Evolutionary conservation across 2,329 filamentous ascomycete species (phyloP).

Genomic region (Microdochium paspali): DNA sequence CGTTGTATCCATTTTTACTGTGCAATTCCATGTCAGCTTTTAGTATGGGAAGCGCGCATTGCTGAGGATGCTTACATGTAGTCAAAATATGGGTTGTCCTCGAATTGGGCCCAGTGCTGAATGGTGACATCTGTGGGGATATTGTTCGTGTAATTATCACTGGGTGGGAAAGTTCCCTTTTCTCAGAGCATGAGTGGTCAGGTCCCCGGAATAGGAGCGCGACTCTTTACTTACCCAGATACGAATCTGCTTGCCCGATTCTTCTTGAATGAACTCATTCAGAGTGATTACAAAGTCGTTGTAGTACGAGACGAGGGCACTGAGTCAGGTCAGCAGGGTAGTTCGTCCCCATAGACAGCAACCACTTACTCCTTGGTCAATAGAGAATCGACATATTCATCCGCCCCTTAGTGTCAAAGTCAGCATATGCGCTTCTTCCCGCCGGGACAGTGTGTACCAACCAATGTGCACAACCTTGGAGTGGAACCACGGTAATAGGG

Average conservation of each 20-base stretch:
- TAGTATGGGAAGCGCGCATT: too few relatives aligned
- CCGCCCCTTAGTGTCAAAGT: too few relatives aligned
- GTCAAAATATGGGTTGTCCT: constrained; percentile 36
- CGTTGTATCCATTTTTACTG: constrained; percentile 30
- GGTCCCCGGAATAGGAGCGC: too few relatives aligned
- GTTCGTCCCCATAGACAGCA: too few relatives aligned
- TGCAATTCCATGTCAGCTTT: too few relatives aligned
- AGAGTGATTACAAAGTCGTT: constrained; percentile 43
- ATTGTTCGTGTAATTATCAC: constrained; percentile 19
- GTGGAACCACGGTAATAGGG: constrained; percentile 46
- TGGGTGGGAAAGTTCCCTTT: constrained; percentile 40
- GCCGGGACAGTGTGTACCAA: constrained; percentile 35
- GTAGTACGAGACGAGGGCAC: constrained; percentile 22
- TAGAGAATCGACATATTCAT: too few relatives aligned
- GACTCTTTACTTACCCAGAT: constrained; percentile 26
- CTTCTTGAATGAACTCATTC: constrained; percentile 29
- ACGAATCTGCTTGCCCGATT: constrained; percentile 32
- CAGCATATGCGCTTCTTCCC: constrained; percentile 8
- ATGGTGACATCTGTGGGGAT: constrained; percentile 35
- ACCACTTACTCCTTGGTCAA: too few relatives aligned
- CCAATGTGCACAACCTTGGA: constrained; percentile 45
- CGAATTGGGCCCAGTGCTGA: constrained; percentile 47
- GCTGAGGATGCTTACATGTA: constrained; percentile 16
- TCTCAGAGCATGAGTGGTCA: too few relatives aligned
- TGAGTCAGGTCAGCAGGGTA: too few relatives aligned